These are phyloP conservation scores for Arxiozyma bovina DNA, from an alignment of 1,139 yeast genomes.

Conservation along the genomic window DNA sequence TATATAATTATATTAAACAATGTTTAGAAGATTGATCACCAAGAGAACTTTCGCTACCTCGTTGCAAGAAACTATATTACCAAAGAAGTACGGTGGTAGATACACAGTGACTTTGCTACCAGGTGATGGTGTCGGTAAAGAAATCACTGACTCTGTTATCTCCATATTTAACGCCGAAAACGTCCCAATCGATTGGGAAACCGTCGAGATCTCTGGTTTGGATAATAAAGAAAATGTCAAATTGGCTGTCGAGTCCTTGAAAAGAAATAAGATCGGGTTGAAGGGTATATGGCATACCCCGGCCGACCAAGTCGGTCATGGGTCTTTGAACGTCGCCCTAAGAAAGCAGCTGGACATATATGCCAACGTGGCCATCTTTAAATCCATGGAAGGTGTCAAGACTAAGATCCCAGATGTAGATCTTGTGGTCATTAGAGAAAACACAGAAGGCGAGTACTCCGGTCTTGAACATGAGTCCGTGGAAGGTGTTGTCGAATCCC, in stretches of 20 bases:
- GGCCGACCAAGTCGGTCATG: conserved; percentile 59
- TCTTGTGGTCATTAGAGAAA: conserved; percentile 92
- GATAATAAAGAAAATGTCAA: conserved; percentile 56
- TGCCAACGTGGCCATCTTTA: conserved; percentile 87
- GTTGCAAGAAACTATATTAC: conserved; percentile 55
- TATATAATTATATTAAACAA: no score
- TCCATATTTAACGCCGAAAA: conserved; percentile 72
- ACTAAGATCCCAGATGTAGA: conserved; percentile 84
- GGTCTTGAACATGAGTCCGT: conserved; percentile 97
- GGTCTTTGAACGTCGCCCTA: conserved; percentile 88
- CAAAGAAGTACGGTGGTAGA: conserved; percentile 91
- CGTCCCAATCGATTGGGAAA: conserved; percentile 93
- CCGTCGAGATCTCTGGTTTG: conserved; percentile 78
- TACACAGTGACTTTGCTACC: conserved; percentile 90
- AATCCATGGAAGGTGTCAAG: conserved; percentile 90
- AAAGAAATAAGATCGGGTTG: conserved; percentile 94
- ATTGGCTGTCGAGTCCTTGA: conserved; percentile 84
- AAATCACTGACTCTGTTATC: conserved; percentile 89
- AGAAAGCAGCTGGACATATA: conserved; percentile 93
- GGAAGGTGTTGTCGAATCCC: conserved; percentile 95
- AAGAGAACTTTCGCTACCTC: conserved; percentile 33
- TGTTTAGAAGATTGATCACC: conserved; percentile 22
- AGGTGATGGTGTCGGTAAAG: conserved; percentile 94
- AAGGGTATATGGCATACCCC: conserved; percentile 95
- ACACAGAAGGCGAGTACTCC: conserved; percentile 97